phyloP scores from a whole-genome alignment of 1,139 yeast species.

The Candida tropicalis region DNA sequence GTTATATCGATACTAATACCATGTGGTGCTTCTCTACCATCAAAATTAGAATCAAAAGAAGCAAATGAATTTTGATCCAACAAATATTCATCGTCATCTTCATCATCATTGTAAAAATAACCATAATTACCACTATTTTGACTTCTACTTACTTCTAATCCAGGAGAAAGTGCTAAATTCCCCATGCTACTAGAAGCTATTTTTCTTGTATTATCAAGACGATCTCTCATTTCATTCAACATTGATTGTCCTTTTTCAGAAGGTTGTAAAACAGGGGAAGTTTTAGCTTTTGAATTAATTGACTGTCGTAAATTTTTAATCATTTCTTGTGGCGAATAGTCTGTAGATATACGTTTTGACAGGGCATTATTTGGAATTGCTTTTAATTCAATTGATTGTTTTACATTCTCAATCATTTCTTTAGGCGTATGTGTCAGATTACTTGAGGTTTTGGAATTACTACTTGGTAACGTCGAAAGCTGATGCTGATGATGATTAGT shows the following conservation, averaged over 20 bases:
- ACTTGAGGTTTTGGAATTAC: not conserved
- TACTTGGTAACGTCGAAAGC: not conserved
- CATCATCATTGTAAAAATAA: constrained; percentile 1
- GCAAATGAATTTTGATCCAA: constrained; percentile 12
- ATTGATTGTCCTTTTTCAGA: constrained; percentile 16
- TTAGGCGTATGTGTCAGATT: constrained; percentile 19
- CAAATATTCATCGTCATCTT: constrained; percentile 3
- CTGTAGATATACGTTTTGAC: constrained; percentile 22
- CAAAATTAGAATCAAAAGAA: constrained; percentile 18
- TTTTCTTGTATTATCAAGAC: constrained; percentile 23
- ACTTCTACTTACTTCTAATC: constrained; percentile 12
- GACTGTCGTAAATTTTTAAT: constrained; percentile 27
- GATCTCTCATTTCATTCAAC: constrained; percentile 29
- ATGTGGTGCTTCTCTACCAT: constrained; percentile 5
- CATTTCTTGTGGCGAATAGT: constrained; percentile 33
- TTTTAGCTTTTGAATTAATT: constrained; percentile 25
- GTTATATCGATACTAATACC: constrained; percentile 17
- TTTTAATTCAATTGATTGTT: constrained; percentile 26
- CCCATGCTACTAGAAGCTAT: constrained; percentile 11
- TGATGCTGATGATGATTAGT: no score
- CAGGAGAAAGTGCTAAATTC: constrained; percentile 8
- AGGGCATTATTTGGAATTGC: constrained; percentile 20
- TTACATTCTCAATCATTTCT: constrained; percentile 28
- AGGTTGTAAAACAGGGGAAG: constrained; percentile 9
- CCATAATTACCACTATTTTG: constrained; percentile 13